A percentile compares a stretch with the other conserved stretches of the same genome.
phyloP scores from a whole-genome alignment of 2,329 filamentous ascomycete genomes.

The Beauveria asiatica region DNA sequence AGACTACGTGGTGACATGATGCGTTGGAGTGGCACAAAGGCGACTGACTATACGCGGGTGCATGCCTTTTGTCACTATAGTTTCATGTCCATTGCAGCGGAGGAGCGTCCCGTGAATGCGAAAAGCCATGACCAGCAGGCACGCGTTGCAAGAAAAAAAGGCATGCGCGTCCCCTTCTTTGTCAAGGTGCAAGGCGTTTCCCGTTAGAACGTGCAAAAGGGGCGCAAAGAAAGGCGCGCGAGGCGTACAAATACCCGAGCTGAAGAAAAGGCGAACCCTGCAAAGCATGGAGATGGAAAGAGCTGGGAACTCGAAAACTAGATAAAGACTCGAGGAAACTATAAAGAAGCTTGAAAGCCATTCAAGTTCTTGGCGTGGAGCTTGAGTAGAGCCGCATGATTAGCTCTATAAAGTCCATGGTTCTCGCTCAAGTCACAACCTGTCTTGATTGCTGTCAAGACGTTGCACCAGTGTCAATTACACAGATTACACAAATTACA shows the following conservation, averaged over 20 bases:
- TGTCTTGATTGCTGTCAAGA: too few relatives aligned
- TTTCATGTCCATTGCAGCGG: background rate
- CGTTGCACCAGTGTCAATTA: background rate
- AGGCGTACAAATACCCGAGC: background rate
- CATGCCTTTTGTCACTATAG: background rate
- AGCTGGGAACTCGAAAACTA: background rate
- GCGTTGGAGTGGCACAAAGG: background rate
- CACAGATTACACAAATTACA: too few relatives aligned
- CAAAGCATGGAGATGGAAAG: background rate
- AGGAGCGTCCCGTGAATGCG: background rate
- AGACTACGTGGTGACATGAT: too few relatives aligned
- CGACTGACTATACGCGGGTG: background rate
- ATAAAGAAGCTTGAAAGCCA: too few relatives aligned
- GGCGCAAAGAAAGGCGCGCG: background rate
- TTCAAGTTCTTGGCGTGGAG: too few relatives aligned
- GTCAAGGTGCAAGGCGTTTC: background rate
- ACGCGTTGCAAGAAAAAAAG: background rate
- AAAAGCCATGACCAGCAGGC: background rate
- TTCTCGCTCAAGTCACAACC: too few relatives aligned
- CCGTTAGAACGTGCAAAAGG: background rate
- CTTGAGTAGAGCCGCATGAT: too few relatives aligned
- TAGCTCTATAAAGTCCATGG: too few relatives aligned
- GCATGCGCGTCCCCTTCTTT: background rate
- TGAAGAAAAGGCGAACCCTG: background rate
- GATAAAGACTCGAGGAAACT: too few relatives aligned